These are phyloP conservation scores for Cyclotella sp. DNA, from an alignment of 108 stramenopile species.

Conservation along the genomic window DNA sequence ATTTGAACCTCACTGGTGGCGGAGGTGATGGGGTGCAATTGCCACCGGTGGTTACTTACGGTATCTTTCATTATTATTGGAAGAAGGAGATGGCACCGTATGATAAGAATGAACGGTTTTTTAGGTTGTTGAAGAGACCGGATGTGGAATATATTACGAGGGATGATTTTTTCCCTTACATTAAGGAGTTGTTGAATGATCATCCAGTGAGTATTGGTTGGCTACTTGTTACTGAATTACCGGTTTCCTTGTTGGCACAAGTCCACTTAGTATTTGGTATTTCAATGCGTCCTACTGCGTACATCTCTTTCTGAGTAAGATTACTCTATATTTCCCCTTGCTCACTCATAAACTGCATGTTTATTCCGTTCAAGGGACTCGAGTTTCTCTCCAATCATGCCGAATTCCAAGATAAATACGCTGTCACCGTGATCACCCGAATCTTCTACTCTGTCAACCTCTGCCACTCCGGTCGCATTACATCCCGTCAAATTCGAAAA, in stretches of 20 bases:
- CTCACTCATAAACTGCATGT: background rate
- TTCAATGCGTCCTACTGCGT: background rate
- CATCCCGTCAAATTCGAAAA: conserved; percentile 87
- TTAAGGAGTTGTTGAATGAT: conserved; percentile 89
- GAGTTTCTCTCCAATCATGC: conserved; percentile 93
- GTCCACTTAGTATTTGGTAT: background rate
- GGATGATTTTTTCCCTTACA: conserved; percentile 95
- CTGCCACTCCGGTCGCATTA: conserved; percentile 90
- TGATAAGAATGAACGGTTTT: conserved; percentile 91
- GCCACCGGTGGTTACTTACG: conserved; percentile 55
- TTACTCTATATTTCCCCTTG: no score
- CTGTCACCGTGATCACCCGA: conserved; percentile 95
- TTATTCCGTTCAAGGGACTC: conserved; percentile 50
- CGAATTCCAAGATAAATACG: conserved; percentile 98
- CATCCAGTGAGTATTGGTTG: conserved; percentile 77
- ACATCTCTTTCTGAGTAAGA: background rate
- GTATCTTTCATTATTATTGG: conserved; percentile 87
- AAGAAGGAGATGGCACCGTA: conserved; percentile 91
- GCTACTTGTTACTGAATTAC: background rate
- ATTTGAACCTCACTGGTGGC: conserved; percentile 6
- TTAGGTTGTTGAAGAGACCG: conserved; percentile 89
- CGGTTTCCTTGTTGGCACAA: no score
- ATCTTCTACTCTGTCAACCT: conserved; percentile 94
- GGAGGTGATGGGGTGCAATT: conserved; percentile 8
- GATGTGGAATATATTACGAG: conserved; percentile 76